Conservation (phyloP, 257 asterid genomes). For the Nicotiana sylvestris region DNA sequence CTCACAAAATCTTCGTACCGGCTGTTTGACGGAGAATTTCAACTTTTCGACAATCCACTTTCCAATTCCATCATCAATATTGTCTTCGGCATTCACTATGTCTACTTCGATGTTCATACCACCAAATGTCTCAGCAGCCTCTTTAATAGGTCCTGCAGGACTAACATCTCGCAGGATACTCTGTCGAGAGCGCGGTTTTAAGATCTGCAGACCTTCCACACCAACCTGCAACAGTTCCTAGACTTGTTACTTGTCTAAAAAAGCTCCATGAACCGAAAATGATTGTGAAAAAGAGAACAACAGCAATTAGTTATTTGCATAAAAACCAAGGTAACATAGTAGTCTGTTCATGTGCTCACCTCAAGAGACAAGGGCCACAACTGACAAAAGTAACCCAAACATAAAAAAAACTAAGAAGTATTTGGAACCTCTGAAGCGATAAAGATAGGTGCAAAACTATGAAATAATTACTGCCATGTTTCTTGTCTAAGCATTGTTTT, state of each 20-base stretch:
- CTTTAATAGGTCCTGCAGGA: slow-evolving; percentile 37
- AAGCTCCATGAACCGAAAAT: background rate
- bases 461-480: background rate
- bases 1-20: slow-evolving; percentile 44
- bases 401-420: background rate
- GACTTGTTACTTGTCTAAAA: background rate
- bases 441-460: background rate
- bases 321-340: background rate
- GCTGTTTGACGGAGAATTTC: slow-evolving; percentile 80
- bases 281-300: background rate
- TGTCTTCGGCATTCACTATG: slow-evolving; percentile 61
- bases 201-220: slow-evolving; percentile 76
- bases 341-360: background rate
- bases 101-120: slow-evolving; percentile 74
- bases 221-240: slow-evolving; percentile 56
- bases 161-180: slow-evolving; percentile 37
- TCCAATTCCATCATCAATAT: slow-evolving; percentile 31
- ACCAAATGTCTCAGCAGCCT: slow-evolving; percentile 32
- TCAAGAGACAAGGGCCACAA: background rate
- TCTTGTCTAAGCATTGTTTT: background rate
- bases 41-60: slow-evolving; percentile 73
- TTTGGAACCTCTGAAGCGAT: background rate
- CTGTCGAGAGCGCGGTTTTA: slow-evolving; percentile 59
- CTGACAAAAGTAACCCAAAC: background rate
- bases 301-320: background rate